Conservation (phyloP, 345 rosid species). For the Populus davidiana region DNA sequence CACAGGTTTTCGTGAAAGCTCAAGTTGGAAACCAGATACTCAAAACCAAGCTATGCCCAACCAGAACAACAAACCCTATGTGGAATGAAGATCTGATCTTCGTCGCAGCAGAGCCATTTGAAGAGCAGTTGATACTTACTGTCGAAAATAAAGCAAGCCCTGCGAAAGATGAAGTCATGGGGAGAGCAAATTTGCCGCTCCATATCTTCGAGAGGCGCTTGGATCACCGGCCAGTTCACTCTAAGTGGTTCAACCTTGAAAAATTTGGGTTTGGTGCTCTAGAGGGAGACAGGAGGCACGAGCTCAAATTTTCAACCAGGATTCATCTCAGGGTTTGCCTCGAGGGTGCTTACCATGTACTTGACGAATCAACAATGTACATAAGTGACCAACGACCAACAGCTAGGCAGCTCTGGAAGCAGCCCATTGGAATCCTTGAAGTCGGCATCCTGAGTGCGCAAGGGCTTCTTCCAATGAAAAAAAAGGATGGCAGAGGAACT, state of each 20-base stretch:
- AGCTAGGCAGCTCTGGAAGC: conserved; percentile 33
- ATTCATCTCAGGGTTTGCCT: conserved; percentile 30
- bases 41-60: conserved; percentile 27
- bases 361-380: conserved; percentile 32
- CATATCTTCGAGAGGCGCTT: conserved; percentile 26
- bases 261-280: conserved; percentile 25
- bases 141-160: conserved; percentile 22
- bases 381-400: conserved; percentile 31
- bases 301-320: conserved; percentile 32
- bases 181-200: conserved; percentile 14
- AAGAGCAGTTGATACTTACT: conserved; percentile 25
- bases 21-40: conserved; percentile 31
- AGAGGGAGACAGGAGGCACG: conserved; percentile 29
- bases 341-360: conserved; percentile 37
- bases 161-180: conserved; percentile 27
- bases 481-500: conserved; percentile 18
- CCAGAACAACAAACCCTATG: conserved; percentile 21
- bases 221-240: conserved; percentile 29
- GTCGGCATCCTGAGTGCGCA: conserved; percentile 34
- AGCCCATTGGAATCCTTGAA: conserved; percentile 29
- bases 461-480: conserved; percentile 31
- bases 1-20: conserved; percentile 31
- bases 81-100: conserved; percentile 37
- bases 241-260: conserved; percentile 31
- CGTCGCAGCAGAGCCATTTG: conserved; percentile 34